These are phyloP conservation scores for Citrus australasica DNA, from an alignment of 345 rosid genomes.

Conservation along the genomic window DNA sequence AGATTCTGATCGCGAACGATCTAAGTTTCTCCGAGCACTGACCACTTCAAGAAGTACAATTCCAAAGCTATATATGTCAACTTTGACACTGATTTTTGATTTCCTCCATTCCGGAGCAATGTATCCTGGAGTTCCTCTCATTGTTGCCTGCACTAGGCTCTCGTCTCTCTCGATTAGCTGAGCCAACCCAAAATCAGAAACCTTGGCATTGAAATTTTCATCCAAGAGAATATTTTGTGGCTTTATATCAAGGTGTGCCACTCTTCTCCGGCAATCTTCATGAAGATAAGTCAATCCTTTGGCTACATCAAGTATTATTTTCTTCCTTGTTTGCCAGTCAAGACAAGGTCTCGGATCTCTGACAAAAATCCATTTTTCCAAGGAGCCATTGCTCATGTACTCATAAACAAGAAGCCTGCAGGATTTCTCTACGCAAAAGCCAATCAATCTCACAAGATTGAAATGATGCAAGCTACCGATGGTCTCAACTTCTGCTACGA, in stretches of 20 bases:
- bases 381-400: constrained; percentile 23
- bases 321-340: constrained; percentile 26
- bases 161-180: constrained; percentile 19
- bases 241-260: constrained; percentile 20
- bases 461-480: constrained; percentile 32
- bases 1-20: constrained; percentile 7
- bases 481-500: constrained; percentile 35
- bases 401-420: constrained; percentile 28
- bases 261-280: constrained; percentile 26
- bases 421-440: constrained; percentile 29
- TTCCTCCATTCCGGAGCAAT: constrained; percentile 25
- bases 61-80: constrained; percentile 36
- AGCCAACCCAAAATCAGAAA: constrained; percentile 25
- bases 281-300: constrained; percentile 33
- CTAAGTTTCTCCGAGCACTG: constrained; percentile 19
- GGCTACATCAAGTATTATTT: constrained; percentile 29
- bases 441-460: constrained; percentile 28
- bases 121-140: constrained; percentile 27
- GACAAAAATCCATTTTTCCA: constrained; percentile 29
- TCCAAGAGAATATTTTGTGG: constrained; percentile 28
- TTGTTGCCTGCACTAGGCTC: constrained; percentile 13
- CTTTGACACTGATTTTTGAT: constrained; percentile 25
- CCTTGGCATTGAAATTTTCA: constrained; percentile 22
- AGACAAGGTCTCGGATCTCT: constrained; percentile 3
- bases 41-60: constrained; percentile 30